Evolutionary conservation across 768 basidiomycete genomes (phyloP), one percentile per base, ranked within the genome.

Genomic region (Dentipellis sp.): DNA sequence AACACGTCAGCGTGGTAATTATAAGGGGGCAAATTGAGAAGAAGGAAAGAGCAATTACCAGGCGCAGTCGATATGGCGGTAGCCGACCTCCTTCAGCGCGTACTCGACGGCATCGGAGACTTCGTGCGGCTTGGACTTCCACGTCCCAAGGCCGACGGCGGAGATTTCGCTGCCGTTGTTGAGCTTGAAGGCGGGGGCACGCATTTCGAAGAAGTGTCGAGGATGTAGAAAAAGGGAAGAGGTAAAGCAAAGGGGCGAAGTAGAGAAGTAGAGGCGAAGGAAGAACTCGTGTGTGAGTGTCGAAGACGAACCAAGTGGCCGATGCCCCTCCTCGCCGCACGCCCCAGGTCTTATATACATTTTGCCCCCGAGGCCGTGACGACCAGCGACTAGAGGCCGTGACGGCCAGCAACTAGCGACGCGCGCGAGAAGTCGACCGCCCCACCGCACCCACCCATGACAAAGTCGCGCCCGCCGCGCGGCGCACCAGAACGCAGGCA

Each of bases 61-160:
- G 37, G 87, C 88, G 67, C 83, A 88, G 69, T 86, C 86, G 60
- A 85, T 82, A 66, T 83, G 90, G 68, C 78, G 78, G 72, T 91
- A 92, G 10, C 91, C 91, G 36, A 69, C 75, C 55, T 81, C 79
- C 59, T 83, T 85, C 59, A 94, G 69, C 1, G 91, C 91, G 61
- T 79, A 78, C 55, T 77, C 75, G 23, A 94, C 92, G 2, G 92
- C 92, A 40, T 72, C 61, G 11, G 73, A 71, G 36, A 89, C 90
- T 60, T 91, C 83, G 50, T 86, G 84, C 3, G 85, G 74, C 60
- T 81, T 78, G 45, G 85, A 83, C 68, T 88, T 84, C 88, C 88
- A 92, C 14, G 91, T 92, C 14, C 40, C 52, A 45, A 40, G 34
- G 19, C 22, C 56, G 17, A 57, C 37, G 4, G 35, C 40, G 19